Base-by-base conservation (phyloP, 148 eudicot species). In the Pouteria glomerata region DNA sequence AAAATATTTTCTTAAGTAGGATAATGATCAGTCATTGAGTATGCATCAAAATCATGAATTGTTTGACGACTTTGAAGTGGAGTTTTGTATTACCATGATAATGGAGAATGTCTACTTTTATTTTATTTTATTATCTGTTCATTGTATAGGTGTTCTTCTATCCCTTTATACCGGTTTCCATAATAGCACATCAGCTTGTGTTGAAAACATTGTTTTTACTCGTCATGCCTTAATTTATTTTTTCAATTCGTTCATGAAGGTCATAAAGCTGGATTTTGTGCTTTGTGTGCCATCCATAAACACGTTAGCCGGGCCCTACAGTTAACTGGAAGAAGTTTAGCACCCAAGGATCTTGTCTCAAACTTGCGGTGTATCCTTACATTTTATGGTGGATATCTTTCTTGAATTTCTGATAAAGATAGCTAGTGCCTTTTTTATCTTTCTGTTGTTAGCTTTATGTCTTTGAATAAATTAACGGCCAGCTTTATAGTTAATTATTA, bases 341-440 rank as follows among this genome's bases (percentile, higher is more conserved):
- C 88, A 39, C 98, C 98, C 0, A 90, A 90, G 71, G 95, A 90
- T 76, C 89, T 93, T 68, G 97, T 93, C 51, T 90, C 96, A 62
- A 89, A 91, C 79, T 80, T 93, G 81, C 82, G 91, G 14, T 83
- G 98, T 93, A 93, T 93, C 98, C 98, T 83, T 41, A 12, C 30
- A 47, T 47, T 29, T 34, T 50, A 15, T 37, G 3, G 31, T 55
- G 33, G 51, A 37, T n/a, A 11, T 42, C 12, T 61, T 57, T 48
- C 27, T 14, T 26, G 27, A 37, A 68, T 60, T 29, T 34, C 29
- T 23, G 51, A 12, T 61, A 51, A 6, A 14, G 58, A 35, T 44
- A n/a, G 19, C 13, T 14, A 16, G 8, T 16, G 19, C 19, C 27
- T 67, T 30, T 65, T n/a, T 42, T n/a, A 29, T 24, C 1, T n/a